Base-by-base conservation (phyloP, 192 early-diverging fungal species). In the Rhizophagus prolifer region DNA sequence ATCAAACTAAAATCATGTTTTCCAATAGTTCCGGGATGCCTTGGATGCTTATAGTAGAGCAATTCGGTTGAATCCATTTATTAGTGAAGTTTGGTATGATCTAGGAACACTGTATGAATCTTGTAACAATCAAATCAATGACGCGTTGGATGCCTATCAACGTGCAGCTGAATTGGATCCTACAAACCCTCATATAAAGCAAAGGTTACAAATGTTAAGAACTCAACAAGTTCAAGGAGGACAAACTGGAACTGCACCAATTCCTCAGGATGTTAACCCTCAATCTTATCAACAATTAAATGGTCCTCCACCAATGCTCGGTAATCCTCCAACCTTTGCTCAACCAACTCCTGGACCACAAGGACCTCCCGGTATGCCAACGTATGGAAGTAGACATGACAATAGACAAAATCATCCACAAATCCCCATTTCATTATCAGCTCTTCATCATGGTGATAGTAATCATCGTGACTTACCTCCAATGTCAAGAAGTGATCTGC, bases 11-110 rank as follows among this genome's bases (percentile, higher is more conserved):
- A 2, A 30, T 36, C 10, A 36, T 50, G 4, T 58, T 58, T 28
- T 25, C 19, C 3, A 36, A 70, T 83, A 95, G 87, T 96, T 95
- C 79, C 86, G 94, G 13, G 97, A 99, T 81, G 98, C 98, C 0
- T 84, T 98, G 44, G 97, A 99, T 83, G 98, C 98, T 19, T 99
- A 98, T 80, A 95, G 91, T 79, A 89, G 95, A 16, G 98, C 97
- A 2, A 96, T 98, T 73, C 91, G 95, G 62, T 87, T 97, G 54
- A 96, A 96, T 81, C 94, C 97, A 46, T 91, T 94, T 72, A 93
- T 98, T 75, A 92, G 91, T 79, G 97, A 99, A 85, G 96, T 99
- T 4, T 99, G 97, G 97, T 98, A 94, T 70, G 92, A 99, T 81
- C 80, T 99, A 16, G 97, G 97, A 3, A 96, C 95, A 0, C 87